Evolutionary conservation across 305 asterid genomes (phyloP), one percentile per base, ranked within the genome.

Genomic region (Fraxinus xanthoxyloides): DNA sequence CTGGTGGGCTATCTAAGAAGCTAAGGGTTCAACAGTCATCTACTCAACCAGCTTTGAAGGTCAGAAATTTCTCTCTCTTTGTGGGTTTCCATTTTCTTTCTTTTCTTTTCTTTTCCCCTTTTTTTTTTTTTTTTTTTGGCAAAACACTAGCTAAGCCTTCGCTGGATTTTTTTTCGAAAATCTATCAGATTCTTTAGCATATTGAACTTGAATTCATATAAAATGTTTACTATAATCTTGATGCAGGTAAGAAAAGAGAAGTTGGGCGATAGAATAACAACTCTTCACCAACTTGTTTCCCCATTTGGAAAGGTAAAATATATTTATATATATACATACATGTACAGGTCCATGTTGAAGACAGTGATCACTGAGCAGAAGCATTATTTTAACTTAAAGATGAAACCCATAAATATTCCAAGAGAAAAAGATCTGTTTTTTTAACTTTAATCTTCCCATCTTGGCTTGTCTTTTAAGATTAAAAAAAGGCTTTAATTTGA

Each of bases 271-370:
- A 90, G 95, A 88, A 89, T 93, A 72, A 87, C 97, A 72, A 92
- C 94, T 32, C 95, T 93, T 80, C 97, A 93, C 89, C 94, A 91
- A 86, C 51, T 93, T 77, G 97, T 92, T 85, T 90, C 97, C 80
- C 97, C 97, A 87, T 93, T 93, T 81, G 95, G 97, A 87, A 93
- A 93, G 97, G 97, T 93, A 90, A 87, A 34, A 23, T 32, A 2
- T 76, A 77, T 36, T 1, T 67, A 13, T 0, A 8, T 24, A 26
- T 10, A 24, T 26, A 31, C 5, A 65, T 65, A 63, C 4, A 7
- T 65, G 19, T 23, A 4, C 21, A 28, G 36, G 43, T 32, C 35
- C 35, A 30, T 28, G 35, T 32, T 12, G 19, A 26, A 67, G 36
- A 4, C 38, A 28, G 1, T 67, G 35, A 28, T 24, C 63, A 56